Conservation (phyloP, 345 rosid species). For the Aethionema arabicum region DNA sequence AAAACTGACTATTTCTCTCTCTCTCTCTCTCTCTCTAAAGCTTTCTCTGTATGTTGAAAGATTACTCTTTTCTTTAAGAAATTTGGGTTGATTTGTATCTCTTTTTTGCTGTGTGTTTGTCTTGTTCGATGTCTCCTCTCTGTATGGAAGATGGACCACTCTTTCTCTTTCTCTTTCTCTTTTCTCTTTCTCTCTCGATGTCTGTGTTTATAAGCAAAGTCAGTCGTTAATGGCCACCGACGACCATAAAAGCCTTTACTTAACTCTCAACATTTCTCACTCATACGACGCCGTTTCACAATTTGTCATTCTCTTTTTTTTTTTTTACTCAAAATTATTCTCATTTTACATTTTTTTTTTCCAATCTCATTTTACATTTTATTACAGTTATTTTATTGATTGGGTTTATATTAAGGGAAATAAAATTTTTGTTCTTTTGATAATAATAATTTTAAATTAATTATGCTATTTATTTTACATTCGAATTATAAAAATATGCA, state of each 20-base stretch:
- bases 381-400: too few species aligned
- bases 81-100: constrained; percentile 28
- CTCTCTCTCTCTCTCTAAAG: neutral
- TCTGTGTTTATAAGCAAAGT: constrained; percentile 30
- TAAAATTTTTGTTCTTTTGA: too few species aligned
- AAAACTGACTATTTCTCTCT: constrained; percentile 4
- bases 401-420: too few species aligned
- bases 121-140: constrained; percentile 20
- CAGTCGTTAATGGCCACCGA: constrained; percentile 37
- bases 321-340: too few species aligned
- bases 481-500: too few species aligned
- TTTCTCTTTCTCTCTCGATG: constrained; percentile 29
- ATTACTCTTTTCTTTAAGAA: too few species aligned
- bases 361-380: too few species aligned
- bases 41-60: too few species aligned
- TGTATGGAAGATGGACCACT: constrained; percentile 27
- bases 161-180: neutral
- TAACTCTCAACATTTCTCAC: neutral
- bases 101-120: constrained; percentile 25
- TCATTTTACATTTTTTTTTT: too few species aligned
- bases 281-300: constrained; percentile 25
- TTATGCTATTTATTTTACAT: too few species aligned
- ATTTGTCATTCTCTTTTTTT: too few species aligned
- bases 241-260: constrained; percentile 12
- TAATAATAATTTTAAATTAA: too few species aligned